These are phyloP conservation scores for Elasticomyces elasticus DNA, from an alignment of 495 filamentous ascomycete genomes.

Conservation along the genomic window DNA sequence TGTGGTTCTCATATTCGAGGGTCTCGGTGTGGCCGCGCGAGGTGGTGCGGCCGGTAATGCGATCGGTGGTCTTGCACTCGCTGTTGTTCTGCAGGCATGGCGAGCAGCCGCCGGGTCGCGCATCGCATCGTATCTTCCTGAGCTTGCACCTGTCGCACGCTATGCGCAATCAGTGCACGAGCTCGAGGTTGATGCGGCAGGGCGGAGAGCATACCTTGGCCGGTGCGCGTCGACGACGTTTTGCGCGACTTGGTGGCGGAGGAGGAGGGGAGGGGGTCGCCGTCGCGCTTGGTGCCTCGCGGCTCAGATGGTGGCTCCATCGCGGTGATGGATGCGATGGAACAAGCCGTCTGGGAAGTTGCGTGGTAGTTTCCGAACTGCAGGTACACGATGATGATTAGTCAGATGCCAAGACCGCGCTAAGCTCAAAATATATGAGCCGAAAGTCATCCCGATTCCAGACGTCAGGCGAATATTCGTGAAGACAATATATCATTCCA, in stretches of 20 bases:
- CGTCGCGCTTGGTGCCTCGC: neutral
- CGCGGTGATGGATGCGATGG: neutral
- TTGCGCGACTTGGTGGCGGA: neutral
- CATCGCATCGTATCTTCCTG: conserved; percentile 78
- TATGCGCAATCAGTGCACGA: too few relatives aligned
- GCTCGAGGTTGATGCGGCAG: too few relatives aligned
- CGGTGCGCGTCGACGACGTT: conserved; percentile 51
- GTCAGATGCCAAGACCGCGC: too few relatives aligned
- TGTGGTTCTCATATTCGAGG: conserved; percentile 45
- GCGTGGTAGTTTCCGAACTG: too few relatives aligned
- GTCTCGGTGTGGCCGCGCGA: conserved; percentile 54
- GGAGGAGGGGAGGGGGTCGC: neutral
- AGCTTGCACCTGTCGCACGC: conserved; percentile 88
- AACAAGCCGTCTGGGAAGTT: neutral
- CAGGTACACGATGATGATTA: too few relatives aligned
- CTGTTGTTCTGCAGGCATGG: conserved; percentile 61
- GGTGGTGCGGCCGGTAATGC: conserved; percentile 72
- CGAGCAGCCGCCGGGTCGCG: conserved; percentile 58
- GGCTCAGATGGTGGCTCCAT: neutral
- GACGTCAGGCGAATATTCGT: neutral
- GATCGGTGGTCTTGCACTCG: conserved; percentile 72
- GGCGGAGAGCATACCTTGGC: too few relatives aligned
- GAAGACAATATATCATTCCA: too few relatives aligned
- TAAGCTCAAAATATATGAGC: too few relatives aligned
- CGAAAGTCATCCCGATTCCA: too few relatives aligned